Evolutionary conservation across 345 rosid species (phyloP), one percentile per base, ranked within the genome.

Genomic region (Citrus maxima): DNA sequence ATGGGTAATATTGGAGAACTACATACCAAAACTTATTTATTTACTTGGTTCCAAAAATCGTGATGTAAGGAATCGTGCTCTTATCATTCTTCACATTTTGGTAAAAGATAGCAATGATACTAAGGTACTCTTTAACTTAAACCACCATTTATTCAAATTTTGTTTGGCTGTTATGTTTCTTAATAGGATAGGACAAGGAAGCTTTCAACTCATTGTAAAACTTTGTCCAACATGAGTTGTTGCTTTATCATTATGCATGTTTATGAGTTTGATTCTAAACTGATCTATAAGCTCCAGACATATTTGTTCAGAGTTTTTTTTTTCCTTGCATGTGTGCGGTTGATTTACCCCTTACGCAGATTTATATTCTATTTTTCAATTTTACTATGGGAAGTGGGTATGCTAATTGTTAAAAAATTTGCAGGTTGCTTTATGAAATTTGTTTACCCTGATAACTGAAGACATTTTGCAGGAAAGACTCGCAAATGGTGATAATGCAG

Each of bases 1-100:
- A 79, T 91, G 95, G 95, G 87, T 89, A 3, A 78, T 87, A 61
- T 77, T 89, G 75, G 95, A 91, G 86, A 81, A 88, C 80, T 91
- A 89, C 68, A 84, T 87, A 38, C 87, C 88, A 8, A n/a, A 65
- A 46, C 88, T 91, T 77, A 82, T 87, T 70, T 82, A 81, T 77
- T 86, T 88, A 69, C 90, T 89, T 28, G 75, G 88, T 74, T 70
- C 73, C 13, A 91, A 76, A 77, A 84, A 84, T 76, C 87, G 81
- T 18, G 87, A 85, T 46, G 69, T 88, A 46, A 83, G 87, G 80
- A 84, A 77, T 76, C 81, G 8, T 70, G 85, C 82, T 59, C 90
- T 91, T 61, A 66, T 64, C 70, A 76, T 91, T 51, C 92, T 91
- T 78, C 80, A 42, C 63, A 82, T 81, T 78, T 83, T 91, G 71